Evolutionary conservation across 2,329 filamentous ascomycete genomes (phyloP), one percentile per base, ranked within the genome.

Genomic region (Fusarium anthophilum): DNA sequence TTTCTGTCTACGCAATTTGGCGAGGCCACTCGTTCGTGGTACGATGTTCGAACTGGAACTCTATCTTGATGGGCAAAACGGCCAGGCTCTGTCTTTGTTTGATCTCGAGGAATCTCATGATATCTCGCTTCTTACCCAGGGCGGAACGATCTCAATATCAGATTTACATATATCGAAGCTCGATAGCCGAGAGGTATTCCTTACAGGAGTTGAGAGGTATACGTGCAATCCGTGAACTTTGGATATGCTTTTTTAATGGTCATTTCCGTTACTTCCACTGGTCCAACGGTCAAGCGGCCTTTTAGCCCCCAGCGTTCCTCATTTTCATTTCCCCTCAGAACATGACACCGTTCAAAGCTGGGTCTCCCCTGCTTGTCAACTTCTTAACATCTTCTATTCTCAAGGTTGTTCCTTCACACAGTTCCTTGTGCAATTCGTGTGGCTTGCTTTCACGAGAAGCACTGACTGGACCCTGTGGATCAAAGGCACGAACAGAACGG

Each of bases 351-450:
- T 64, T 56, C 47, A 66, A 72, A 65, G 55, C 75, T 72, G 44
- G 76, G 76, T 66, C 53, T 77, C 70, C 76, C 76, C 76, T 77
- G 76, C 69, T 54, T 78, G 72, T 76, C 67, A 69, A 55, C 41
- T 63, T 47, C 26, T 43, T 28, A 54, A 51, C 41, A 54, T 58
- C 67, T 55, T 61, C 35, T 50, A 32, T 30, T 65, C 55, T n/a
- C 37, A 43, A 20, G 44, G 26, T 37, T 54, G 48, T 67, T 43
- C 62, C 63, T 68, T 57, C 56, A 48, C 50, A 28, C 44, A 51
- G 59, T 59, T 55, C 51, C 60, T 54, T 61, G 44, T 50, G 57
- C 32, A 59, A 41, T 18, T 47, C 67, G 60, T 38, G 50, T 58
- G 55, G 59, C 63, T 32, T 59, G 28, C 62, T 44, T 64, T 38